These are phyloP conservation scores for Seminavis robusta DNA, from an alignment of 108 stramenopile genomes.

Conservation along the genomic window DNA sequence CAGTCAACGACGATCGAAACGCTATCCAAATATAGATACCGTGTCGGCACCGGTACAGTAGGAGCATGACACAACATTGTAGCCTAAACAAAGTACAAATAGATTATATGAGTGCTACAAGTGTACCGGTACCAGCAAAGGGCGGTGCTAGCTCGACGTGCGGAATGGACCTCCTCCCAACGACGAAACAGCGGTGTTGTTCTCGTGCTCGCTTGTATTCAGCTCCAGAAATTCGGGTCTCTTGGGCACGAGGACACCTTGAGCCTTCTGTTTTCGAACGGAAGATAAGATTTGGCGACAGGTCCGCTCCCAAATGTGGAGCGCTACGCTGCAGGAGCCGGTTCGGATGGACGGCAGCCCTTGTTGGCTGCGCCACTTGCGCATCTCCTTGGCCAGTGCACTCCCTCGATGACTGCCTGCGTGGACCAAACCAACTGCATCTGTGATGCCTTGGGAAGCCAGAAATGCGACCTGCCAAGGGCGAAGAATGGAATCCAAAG, in stretches of 20 bases:
- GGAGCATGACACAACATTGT: no score
- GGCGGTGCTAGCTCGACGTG: no score
- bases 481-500: slow-evolving; percentile 44
- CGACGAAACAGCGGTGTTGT: no score
- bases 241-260: neutral
- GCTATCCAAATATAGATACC: no score
- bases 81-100: no score
- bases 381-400: slow-evolving; percentile 37
- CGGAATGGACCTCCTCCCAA: no score
- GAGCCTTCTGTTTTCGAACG: slow-evolving; percentile 32
- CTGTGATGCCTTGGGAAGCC: slow-evolving; percentile 14
- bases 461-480: slow-evolving; percentile 66
- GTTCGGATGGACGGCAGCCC: slow-evolving; percentile 28
- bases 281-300: slow-evolving; percentile 36
- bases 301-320: slow-evolving; percentile 56
- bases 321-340: slow-evolving; percentile 49
- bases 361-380: slow-evolving; percentile 32
- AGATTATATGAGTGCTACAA: no score
- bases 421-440: slow-evolving; percentile 32
- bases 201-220: no score
- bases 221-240: slow-evolving; percentile 21
- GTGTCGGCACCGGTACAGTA: no score
- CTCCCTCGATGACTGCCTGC: slow-evolving; percentile 20
- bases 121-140: no score
- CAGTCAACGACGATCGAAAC: no score